A percentile compares a stretch with the other conserved stretches of the same genome.
phyloP scores from a whole-genome alignment of 2,329 filamentous ascomycete species.

The Botrytis squamosa region DNA sequence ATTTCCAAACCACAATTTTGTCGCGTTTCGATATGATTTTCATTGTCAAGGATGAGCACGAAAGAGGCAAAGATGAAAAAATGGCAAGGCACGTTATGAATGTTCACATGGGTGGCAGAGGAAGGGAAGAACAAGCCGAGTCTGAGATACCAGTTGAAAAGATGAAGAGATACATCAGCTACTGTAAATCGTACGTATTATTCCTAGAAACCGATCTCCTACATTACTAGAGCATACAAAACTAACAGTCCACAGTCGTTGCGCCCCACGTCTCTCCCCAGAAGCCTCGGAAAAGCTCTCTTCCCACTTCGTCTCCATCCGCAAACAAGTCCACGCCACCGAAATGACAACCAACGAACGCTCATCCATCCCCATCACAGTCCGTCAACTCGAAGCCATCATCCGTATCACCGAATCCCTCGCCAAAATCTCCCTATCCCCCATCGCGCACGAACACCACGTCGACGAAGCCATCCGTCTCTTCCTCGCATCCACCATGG shows the following conservation, averaged over 20 bases:
- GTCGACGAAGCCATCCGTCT: conserved; percentile 97
- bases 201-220: not conserved
- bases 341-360: conserved; percentile 88
- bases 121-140: conserved; percentile 77
- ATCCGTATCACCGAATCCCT: conserved; percentile 95
- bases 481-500: conserved; percentile 96
- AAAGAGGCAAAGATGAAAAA: conserved; percentile 81
- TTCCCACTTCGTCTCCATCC: conserved; percentile 95
- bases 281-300: conserved; percentile 95
- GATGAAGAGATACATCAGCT: conserved; percentile 96
- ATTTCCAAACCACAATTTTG: conserved; percentile 97
- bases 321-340: conserved; percentile 86
- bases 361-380: conserved; percentile 93
- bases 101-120: conserved; percentile 89
- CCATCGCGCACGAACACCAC: conserved; percentile 84
- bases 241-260: conserved; percentile 59
- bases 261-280: conserved; percentile 83
- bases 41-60: conserved; percentile 95
- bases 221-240: not conserved
- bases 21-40: conserved; percentile 99
- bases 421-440: conserved; percentile 83
- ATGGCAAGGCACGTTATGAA: conserved; percentile 98
- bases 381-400: conserved; percentile 95
- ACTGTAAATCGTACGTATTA: conserved; percentile 80
- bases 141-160: conserved; percentile 92